phyloP scores from a whole-genome alignment of 805 yeast genomes.

The Wickerhamomyces strasburgensis region DNA sequence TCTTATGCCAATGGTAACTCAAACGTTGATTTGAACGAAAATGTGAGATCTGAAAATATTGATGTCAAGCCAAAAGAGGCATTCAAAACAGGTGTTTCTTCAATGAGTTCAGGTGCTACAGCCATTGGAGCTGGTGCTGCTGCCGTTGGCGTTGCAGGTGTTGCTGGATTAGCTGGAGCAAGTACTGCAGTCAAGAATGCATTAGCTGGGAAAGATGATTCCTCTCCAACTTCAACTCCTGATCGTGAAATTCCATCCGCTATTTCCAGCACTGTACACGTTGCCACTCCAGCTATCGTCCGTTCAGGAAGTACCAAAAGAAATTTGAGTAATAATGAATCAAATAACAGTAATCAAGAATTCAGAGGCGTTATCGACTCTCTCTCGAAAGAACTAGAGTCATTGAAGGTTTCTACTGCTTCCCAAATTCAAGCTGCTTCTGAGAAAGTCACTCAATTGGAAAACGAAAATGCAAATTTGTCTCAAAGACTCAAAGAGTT shows the following conservation, averaged over 20 bases:
- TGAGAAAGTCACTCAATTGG: slow-evolving; percentile 45
- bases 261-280: not conserved
- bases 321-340: slow-evolving; percentile 1
- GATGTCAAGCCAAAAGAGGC: not conserved
- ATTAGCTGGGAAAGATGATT: no score
- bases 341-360: slow-evolving; percentile 19
- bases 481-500: slow-evolving; percentile 11
- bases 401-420: slow-evolving; percentile 39
- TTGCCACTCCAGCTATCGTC: not conserved
- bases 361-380: slow-evolving; percentile 27
- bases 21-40: slow-evolving; percentile 14
- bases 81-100: not conserved
- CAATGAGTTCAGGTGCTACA: not conserved
- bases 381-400: slow-evolving; percentile 31
- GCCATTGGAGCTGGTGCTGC: slow-evolving; percentile 8
- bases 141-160: slow-evolving; percentile 7
- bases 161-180: slow-evolving; percentile 11
- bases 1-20: slow-evolving; percentile 19
- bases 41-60: no score
- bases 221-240: slow-evolving; percentile 1
- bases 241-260: not conserved
- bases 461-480: slow-evolving; percentile 29
- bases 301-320: slow-evolving; percentile 1
- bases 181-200: slow-evolving; percentile 2
- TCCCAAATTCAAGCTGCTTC: slow-evolving; percentile 55